These are phyloP conservation scores for Chlamydomonas sphaeroides DNA, from an alignment of 139 green algal species.

Conservation along the genomic window DNA sequence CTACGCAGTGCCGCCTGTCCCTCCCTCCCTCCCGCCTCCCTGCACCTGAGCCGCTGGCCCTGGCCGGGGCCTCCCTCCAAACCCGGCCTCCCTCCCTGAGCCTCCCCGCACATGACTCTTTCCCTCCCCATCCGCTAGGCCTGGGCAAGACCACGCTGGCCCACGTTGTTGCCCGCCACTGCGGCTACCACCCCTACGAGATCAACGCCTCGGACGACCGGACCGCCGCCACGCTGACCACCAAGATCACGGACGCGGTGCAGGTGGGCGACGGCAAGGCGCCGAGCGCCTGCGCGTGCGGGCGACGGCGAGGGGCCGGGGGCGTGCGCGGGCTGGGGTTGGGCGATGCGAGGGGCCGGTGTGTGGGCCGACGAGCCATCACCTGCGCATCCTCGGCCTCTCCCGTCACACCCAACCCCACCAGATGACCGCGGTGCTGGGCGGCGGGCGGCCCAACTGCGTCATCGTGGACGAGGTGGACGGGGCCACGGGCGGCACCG, in stretches of 20 bases:
- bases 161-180: slow-evolving; percentile 92
- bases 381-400: no score
- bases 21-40: no score
- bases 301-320: no score
- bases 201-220: slow-evolving; percentile 97
- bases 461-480: slow-evolving; percentile 98
- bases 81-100: background rate
- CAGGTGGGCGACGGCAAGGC: slow-evolving; percentile 58
- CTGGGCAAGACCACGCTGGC: slow-evolving; percentile 97
- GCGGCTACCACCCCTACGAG: slow-evolving; percentile 93
- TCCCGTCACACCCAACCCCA: no score
- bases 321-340: no score
- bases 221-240: slow-evolving; percentile 67
- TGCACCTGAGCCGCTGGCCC: no score
- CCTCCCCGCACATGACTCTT: background rate
- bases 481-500: slow-evolving; percentile 79
- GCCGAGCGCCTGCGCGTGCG: no score
- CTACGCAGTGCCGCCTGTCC: no score
- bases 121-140: slow-evolving; percentile 60
- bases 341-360: no score
- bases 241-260: slow-evolving; percentile 81
- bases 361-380: no score
- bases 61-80: no score
- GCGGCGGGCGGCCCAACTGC: slow-evolving; percentile 80
- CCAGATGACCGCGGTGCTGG: slow-evolving; percentile 57